These are phyloP conservation scores for Dioscorea cayenensis DNA, from an alignment of 116 monocot species.

Conservation along the genomic window DNA sequence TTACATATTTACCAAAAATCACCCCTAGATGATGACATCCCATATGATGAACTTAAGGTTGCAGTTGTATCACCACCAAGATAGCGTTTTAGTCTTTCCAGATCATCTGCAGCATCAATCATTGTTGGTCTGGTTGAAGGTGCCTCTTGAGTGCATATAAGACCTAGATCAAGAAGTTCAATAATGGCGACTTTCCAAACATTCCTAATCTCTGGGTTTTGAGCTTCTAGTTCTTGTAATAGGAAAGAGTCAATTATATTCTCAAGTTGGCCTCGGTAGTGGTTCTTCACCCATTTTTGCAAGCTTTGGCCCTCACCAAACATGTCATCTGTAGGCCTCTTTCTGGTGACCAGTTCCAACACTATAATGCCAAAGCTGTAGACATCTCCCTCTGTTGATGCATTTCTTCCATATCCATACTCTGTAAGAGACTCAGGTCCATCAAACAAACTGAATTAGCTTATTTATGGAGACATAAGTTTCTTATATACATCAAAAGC, in stretches of 20 bases:
- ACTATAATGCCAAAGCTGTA: conserved; percentile 70
- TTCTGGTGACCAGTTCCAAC: conserved; percentile 45
- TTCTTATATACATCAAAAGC: no score
- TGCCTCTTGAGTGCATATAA: conserved; percentile 43
- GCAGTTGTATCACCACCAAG: conserved; percentile 46
- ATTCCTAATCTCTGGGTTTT: conserved; percentile 34
- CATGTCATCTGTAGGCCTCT: conserved; percentile 55
- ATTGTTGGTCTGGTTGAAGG: conserved; percentile 54
- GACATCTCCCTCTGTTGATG: conserved; percentile 52
- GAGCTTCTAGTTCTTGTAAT: conserved; percentile 13
- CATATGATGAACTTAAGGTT: conserved; percentile 44
- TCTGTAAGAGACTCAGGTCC: conserved; percentile 19
- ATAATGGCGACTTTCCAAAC: conserved; percentile 48
- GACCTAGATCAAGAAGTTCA: conserved; percentile 42
- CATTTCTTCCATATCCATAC: conserved; percentile 49
- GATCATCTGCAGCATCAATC: conserved; percentile 54
- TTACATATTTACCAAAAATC: conserved; percentile 6
- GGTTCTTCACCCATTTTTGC: conserved; percentile 46
- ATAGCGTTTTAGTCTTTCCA: conserved; percentile 47
- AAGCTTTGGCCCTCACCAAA: conserved; percentile 38
- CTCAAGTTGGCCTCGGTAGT: conserved; percentile 24
- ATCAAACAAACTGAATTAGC: not conserved
- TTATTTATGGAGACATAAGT: no score
- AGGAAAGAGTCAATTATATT: conserved; percentile 33
- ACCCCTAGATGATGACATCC: conserved; percentile 40